Evolutionary conservation across 139 green algal genomes (phyloP).

Genomic region (Chlamydomonas schloesseri): DNA sequence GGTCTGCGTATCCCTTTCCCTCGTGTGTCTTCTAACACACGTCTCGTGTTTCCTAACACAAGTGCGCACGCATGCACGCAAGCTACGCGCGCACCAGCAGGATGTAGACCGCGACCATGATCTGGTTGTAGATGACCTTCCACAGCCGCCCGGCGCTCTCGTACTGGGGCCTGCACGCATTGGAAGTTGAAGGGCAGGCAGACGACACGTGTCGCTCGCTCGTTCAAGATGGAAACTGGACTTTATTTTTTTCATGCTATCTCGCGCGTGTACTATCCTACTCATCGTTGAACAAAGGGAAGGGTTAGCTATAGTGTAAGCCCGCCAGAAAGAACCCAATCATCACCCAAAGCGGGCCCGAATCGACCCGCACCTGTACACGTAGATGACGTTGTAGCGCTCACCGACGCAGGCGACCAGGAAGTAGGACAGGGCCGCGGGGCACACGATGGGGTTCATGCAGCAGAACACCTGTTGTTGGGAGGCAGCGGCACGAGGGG

Average conservation of each 20-base stretch:
- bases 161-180: slow-evolving; percentile 37
- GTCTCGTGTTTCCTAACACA: too few species aligned
- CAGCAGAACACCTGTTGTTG: slow-evolving; percentile 72
- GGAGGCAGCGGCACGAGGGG: too few species aligned
- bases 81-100: background rate
- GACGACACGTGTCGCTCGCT: slow-evolving; percentile 55
- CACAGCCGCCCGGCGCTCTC: slow-evolving; percentile 42
- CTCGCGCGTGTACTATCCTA: too few species aligned
- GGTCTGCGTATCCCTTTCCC: too few species aligned
- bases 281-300: too few species aligned
- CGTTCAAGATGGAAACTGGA: too few species aligned
- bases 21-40: too few species aligned
- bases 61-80: too few species aligned
- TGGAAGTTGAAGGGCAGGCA: slow-evolving; percentile 28
- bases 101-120: slow-evolving; percentile 24
- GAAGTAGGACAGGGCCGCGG: slow-evolving; percentile 81
- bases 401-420: slow-evolving; percentile 53
- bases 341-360: background rate
- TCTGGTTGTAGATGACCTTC: background rate
- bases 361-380: slow-evolving; percentile 31
- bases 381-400: slow-evolving; percentile 60
- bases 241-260: too few species aligned
- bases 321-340: too few species aligned
- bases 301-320: too few species aligned
- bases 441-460: slow-evolving; percentile 82